Conservation (phyloP, 805 yeast species). For the Lachancea waltii region DNA sequence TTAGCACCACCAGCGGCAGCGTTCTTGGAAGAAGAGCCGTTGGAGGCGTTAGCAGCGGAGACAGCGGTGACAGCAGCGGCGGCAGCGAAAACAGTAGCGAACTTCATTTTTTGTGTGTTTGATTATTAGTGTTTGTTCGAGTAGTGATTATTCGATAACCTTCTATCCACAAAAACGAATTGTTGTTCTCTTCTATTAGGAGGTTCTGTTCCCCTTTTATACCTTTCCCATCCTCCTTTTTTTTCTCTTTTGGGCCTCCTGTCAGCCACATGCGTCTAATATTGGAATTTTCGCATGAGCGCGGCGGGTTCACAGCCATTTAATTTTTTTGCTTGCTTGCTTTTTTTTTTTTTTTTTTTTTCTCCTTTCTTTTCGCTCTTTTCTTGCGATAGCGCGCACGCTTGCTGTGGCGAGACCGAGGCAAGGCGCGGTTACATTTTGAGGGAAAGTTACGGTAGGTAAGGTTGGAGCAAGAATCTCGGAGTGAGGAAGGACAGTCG, state of each 20-base stretch:
- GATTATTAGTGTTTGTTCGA: neutral
- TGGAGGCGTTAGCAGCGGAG: constrained; percentile 14
- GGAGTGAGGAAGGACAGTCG: no score
- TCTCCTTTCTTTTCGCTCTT: no score
- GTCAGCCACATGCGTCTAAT: neutral
- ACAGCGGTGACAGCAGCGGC: constrained; percentile 19
- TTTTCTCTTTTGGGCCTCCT: neutral
- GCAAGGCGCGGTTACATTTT: no score
- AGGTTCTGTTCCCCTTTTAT: neutral
- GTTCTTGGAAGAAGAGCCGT: constrained; percentile 16
- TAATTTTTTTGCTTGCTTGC: no score
- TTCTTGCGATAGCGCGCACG: no score
- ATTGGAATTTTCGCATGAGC: neutral
- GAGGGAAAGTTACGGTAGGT: no score
- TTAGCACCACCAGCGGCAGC: constrained; percentile 17
- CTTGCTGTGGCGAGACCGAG: no score
- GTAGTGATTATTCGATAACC: neutral
- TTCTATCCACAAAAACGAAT: no score
- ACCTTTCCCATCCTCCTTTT: neutral
- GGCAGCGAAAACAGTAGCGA: constrained; percentile 19
- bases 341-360: no score
- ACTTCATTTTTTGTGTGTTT: constrained; percentile 24
- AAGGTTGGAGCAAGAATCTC: no score
- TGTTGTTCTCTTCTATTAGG: no score
- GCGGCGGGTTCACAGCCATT: no score